These are phyloP conservation scores for Fusarium sp. DNA, from an alignment of 2,329 filamentous ascomycete species.

Conservation along the genomic window DNA sequence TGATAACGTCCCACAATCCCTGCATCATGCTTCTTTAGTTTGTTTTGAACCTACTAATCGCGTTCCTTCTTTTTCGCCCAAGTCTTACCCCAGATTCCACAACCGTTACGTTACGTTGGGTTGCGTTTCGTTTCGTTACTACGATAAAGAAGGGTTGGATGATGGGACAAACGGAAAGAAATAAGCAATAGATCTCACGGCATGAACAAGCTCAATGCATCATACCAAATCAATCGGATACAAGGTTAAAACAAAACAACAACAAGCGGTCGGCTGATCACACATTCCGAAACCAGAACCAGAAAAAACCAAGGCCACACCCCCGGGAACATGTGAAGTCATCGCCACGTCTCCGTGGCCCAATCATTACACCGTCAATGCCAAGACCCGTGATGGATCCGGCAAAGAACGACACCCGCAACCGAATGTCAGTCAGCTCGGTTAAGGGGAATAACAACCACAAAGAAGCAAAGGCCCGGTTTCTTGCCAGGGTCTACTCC, in stretches of 20 bases:
- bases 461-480: constrained; percentile 8
- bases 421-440: constrained; percentile 20
- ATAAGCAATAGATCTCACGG: not conserved
- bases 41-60: constrained; percentile 17
- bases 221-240: constrained; percentile 9
- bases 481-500: constrained; percentile 3
- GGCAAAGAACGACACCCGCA: constrained; percentile 39
- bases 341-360: constrained; percentile 40
- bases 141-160: constrained; percentile 6
- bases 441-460: constrained; percentile 4
- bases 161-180: not conserved
- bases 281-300: constrained; percentile 22
- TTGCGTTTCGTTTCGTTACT: constrained; percentile 20
- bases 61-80: constrained; percentile 1
- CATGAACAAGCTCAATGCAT: constrained; percentile 2
- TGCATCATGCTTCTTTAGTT: constrained; percentile 27
- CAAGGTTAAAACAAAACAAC: constrained; percentile 11
- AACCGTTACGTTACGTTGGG: constrained; percentile 11
- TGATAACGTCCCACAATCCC: constrained; percentile 37
- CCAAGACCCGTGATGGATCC: constrained; percentile 39
- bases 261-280: constrained; percentile 30
- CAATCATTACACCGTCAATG: constrained; percentile 39
- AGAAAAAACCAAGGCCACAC: constrained; percentile 22
- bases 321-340: constrained; percentile 45
- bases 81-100: constrained; percentile 40